Evolutionary conservation across 1,139 yeast genomes (phyloP).

Genomic region (Blastobotrys aristatus): DNA sequence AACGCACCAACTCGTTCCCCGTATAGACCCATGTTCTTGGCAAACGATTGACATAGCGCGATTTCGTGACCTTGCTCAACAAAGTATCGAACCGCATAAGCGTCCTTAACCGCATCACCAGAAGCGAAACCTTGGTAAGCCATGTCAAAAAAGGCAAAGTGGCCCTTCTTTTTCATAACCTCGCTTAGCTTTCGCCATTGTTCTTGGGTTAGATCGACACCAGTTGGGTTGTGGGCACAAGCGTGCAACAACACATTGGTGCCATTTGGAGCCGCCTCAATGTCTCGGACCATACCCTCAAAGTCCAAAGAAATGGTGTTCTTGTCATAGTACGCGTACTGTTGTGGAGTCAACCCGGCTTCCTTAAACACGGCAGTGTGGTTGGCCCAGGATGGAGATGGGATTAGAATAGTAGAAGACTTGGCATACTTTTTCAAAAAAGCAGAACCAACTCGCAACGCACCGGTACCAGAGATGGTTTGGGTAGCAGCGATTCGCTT

Average conservation of each 20-base stretch:
- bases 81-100: constrained; percentile 82
- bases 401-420: constrained; percentile 47
- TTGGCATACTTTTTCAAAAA: constrained; percentile 49
- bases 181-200: constrained; percentile 76
- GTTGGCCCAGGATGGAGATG: constrained; percentile 75
- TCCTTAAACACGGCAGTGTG: constrained; percentile 48
- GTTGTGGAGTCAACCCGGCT: constrained; percentile 44
- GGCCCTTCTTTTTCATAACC: constrained; percentile 55
- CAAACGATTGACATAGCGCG: constrained; percentile 86
- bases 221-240: constrained; percentile 98
- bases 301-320: constrained; percentile 59
- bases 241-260: constrained; percentile 85
- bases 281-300: constrained; percentile 61
- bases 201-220: constrained; percentile 82
- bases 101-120: constrained; percentile 79
- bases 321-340: constrained; percentile 65
- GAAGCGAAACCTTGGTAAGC: constrained; percentile 98
- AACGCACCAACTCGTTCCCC: constrained; percentile 97
- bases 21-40: constrained; percentile 94
- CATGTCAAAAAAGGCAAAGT: constrained; percentile 85
- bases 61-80: constrained; percentile 46
- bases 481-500: constrained; percentile 56
- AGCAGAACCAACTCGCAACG: constrained; percentile 61
- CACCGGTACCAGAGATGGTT: constrained; percentile 71
- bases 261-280: constrained; percentile 67